Percentiles rank a stretch among this genome's conserved stretches.
These are phyloP conservation scores for Fusarium sp. DNA, from an alignment of 2,329 filamentous ascomycete species.

Conservation along the genomic window DNA sequence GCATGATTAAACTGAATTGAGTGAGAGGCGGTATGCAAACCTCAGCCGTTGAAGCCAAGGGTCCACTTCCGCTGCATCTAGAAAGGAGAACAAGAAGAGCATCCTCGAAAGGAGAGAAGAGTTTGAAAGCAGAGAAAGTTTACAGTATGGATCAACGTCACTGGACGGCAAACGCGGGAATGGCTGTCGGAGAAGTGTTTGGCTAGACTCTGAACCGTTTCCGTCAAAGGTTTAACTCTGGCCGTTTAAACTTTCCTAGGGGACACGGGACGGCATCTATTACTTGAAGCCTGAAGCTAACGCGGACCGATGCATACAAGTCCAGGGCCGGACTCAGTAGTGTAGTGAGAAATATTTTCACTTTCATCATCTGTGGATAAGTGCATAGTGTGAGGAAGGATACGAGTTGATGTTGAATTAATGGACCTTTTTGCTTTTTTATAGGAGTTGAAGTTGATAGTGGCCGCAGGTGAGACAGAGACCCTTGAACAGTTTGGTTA, in stretches of 20 bases:
- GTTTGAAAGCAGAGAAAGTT: constrained; percentile 1
- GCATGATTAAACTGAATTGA: constrained; percentile 28
- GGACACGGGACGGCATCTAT: constrained; percentile 15
- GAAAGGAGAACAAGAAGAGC: constrained; percentile 3
- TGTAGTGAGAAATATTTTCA: not conserved
- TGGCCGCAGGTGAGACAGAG: constrained; percentile 9
- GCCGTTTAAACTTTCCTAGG: constrained; percentile 16
- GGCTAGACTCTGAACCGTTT: constrained; percentile 21
- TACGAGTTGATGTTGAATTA: constrained; percentile 1
- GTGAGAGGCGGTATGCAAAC: constrained; percentile 37
- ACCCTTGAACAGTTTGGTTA: constrained; percentile 10
- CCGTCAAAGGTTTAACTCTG: constrained; percentile 25
- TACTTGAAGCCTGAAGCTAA: constrained; percentile 36
- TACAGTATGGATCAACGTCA: constrained; percentile 8
- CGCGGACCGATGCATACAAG: constrained; percentile 28
- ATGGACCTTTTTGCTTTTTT: constrained; percentile 10
- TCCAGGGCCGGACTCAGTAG: constrained; percentile 16
- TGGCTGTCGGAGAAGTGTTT: constrained; percentile 21
- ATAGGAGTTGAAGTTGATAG: not conserved
- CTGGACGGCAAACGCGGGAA: constrained; percentile 30
- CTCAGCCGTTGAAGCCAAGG: constrained; percentile 21
- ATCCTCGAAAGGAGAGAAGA: not conserved
- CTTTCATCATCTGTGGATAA: not conserved
- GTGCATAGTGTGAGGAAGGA: not conserved
- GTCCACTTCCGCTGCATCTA: constrained; percentile 26